Evolutionary conservation across 495 filamentous ascomycete species (phyloP).

Genomic region (Daldinia loculata): DNA sequence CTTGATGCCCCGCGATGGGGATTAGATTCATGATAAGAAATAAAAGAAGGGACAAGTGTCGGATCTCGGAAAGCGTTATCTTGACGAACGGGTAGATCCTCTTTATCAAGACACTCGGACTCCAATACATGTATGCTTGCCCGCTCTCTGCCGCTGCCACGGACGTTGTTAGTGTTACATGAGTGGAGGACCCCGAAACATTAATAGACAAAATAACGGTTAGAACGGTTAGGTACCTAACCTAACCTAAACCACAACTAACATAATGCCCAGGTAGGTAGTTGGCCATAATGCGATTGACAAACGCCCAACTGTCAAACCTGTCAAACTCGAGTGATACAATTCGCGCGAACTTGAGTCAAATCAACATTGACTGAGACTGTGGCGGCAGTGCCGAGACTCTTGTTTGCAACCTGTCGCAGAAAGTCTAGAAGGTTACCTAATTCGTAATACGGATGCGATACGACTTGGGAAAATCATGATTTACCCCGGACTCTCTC

Average conservation of each 20-base stretch:
- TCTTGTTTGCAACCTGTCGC: not conserved
- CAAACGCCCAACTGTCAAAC: conserved; percentile 25
- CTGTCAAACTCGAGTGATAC: conserved; percentile 11
- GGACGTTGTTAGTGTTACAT: conserved; percentile 7
- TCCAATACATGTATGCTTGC: conserved; percentile 10
- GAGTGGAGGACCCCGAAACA: conserved; percentile 32
- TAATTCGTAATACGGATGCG: not conserved
- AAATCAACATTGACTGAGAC: conserved; percentile 6
- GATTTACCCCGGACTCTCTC: conserved; percentile 24
- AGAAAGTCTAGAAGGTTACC: conserved; percentile 11
- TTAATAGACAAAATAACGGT: conserved; percentile 19
- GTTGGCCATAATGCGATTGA: conserved; percentile 27
- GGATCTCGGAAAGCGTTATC: conserved; percentile 41
- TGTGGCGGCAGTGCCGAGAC: conserved; percentile 9
- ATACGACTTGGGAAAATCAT: conserved; percentile 1
- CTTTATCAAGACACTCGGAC: conserved; percentile 36
- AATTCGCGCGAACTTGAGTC: conserved; percentile 9
- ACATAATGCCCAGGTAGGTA: no score
- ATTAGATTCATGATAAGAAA: conserved; percentile 23
- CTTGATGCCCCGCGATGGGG: conserved; percentile 23
- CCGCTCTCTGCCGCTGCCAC: conserved; percentile 3
- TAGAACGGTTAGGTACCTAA: not conserved
- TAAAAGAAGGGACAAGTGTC: conserved; percentile 18
- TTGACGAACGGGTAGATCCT: conserved; percentile 38
- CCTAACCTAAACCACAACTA: no score